Conservation (phyloP, 1,284 basidiomycete genomes). For the Fomitiporia mediterranea region DNA sequence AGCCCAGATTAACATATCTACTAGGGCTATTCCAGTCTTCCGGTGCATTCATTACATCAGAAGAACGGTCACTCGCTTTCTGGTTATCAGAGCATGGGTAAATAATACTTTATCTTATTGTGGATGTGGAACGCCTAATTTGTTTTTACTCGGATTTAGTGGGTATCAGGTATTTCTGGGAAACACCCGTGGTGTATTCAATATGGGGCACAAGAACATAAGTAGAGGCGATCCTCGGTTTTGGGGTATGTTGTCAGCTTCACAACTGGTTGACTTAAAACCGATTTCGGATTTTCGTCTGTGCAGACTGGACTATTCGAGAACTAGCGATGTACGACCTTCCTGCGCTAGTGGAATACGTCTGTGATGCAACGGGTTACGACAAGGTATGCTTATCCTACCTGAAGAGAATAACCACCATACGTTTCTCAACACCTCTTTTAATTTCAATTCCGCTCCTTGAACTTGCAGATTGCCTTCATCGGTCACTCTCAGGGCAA, state of each 20-base stretch:
- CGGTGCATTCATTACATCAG: constrained; percentile 59
- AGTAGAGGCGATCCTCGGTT: constrained; percentile 48
- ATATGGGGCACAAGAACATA: constrained; percentile 52
- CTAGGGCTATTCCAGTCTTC: constrained; percentile 52
- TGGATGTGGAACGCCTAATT: too few relatives aligned
- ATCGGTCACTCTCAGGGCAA: constrained; percentile 63
- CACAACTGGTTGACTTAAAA: constrained; percentile 5
- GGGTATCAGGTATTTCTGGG: constrained; percentile 59
- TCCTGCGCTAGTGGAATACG: constrained; percentile 54
- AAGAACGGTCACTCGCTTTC: constrained; percentile 56
- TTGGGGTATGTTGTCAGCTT: constrained; percentile 40
- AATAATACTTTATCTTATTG: constrained; percentile 6
- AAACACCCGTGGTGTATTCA: constrained; percentile 55
- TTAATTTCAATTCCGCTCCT: constrained; percentile 21
- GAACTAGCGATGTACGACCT: constrained; percentile 59
- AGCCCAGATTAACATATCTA: neutral
- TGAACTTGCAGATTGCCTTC: constrained; percentile 41
- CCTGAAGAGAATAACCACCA: constrained; percentile 18
- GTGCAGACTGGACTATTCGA: constrained; percentile 53
- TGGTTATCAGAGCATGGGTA: constrained; percentile 51
- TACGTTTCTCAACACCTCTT: constrained; percentile 18
- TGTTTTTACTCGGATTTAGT: constrained; percentile 18
- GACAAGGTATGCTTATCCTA: constrained; percentile 41
- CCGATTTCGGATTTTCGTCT: neutral
- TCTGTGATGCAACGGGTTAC: constrained; percentile 49